These are phyloP conservation scores for Flaveria sonorensis DNA, from an alignment of 129 eudicot genomes.

Conservation along the genomic window DNA sequence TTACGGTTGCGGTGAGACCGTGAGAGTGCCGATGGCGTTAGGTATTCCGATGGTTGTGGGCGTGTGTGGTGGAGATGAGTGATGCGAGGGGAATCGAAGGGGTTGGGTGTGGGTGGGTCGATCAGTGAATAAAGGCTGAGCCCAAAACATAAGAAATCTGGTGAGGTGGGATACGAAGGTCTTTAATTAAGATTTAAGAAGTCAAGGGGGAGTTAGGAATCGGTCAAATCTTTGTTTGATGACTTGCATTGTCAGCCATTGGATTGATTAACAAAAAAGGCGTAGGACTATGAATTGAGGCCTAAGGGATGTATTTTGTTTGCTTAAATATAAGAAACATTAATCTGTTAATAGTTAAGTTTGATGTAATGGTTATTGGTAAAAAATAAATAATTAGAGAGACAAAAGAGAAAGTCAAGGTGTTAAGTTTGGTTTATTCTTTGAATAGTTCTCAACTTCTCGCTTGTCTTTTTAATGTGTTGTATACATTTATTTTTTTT, in stretches of 20 bases:
- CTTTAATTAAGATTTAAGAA: constrained; percentile 4
- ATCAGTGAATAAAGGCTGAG: constrained; percentile 29
- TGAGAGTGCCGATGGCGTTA: constrained; percentile 21
- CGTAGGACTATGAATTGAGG: too few relatives aligned
- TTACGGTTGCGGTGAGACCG: neutral
- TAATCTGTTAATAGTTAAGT: too few relatives aligned
- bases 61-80: constrained; percentile 33
- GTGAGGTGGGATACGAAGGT: neutral
- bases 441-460: too few relatives aligned
- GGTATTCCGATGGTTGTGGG: constrained; percentile 20
- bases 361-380: too few relatives aligned
- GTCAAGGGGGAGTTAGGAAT: constrained; percentile 20
- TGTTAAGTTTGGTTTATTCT: too few relatives aligned
- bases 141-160: constrained; percentile 20
- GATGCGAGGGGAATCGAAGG: constrained; percentile 24
- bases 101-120: constrained; percentile 13
- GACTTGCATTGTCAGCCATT: neutral
- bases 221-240: constrained; percentile 7
- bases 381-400: too few relatives aligned
- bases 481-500: too few relatives aligned
- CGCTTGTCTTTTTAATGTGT: too few relatives aligned
- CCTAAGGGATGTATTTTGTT: too few relatives aligned
- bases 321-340: too few relatives aligned
- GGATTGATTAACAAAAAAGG: too few relatives aligned
- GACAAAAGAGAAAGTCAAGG: too few relatives aligned